Conservation (phyloP, 2,329 filamentous ascomycete genomes). For the Hortaea sp. region DNA sequence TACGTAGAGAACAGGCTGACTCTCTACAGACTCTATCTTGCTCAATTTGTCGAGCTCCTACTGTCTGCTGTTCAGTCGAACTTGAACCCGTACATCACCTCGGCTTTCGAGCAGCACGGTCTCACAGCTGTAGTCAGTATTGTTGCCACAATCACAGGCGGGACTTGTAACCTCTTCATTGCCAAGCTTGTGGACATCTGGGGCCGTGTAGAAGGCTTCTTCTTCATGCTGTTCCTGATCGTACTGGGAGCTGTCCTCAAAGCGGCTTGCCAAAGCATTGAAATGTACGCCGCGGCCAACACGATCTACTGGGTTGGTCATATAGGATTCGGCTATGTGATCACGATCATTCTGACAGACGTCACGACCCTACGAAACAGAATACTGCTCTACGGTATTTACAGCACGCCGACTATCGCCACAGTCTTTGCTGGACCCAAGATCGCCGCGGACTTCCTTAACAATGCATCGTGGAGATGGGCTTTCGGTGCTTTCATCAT, state of each 20-base stretch:
- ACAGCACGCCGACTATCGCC: slow-evolving; percentile 24
- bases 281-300: slow-evolving; percentile 22
- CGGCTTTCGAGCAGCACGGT: neutral
- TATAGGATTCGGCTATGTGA: slow-evolving; percentile 20
- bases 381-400: slow-evolving; percentile 21
- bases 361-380: slow-evolving; percentile 22
- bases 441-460: no score
- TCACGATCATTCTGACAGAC: slow-evolving; percentile 25
- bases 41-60: no score
- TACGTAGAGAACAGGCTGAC: no score
- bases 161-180: slow-evolving; percentile 27
- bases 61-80: neutral
- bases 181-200: slow-evolving; percentile 33
- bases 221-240: slow-evolving; percentile 26
- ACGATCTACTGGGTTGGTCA: slow-evolving; percentile 17
- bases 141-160: slow-evolving; percentile 27
- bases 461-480: slow-evolving; percentile 13
- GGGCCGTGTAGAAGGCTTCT: slow-evolving; percentile 31
- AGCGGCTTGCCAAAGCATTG: slow-evolving; percentile 18
- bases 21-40: no score
- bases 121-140: slow-evolving; percentile 22
- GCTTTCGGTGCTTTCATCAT: slow-evolving; percentile 23
- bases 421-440: slow-evolving; percentile 19
- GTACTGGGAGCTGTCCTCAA: slow-evolving; percentile 16
- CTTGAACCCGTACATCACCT: neutral